Evolutionary conservation across 2,329 filamentous ascomycete genomes (phyloP).

Genomic region (Colletotrichum liriopes): DNA sequence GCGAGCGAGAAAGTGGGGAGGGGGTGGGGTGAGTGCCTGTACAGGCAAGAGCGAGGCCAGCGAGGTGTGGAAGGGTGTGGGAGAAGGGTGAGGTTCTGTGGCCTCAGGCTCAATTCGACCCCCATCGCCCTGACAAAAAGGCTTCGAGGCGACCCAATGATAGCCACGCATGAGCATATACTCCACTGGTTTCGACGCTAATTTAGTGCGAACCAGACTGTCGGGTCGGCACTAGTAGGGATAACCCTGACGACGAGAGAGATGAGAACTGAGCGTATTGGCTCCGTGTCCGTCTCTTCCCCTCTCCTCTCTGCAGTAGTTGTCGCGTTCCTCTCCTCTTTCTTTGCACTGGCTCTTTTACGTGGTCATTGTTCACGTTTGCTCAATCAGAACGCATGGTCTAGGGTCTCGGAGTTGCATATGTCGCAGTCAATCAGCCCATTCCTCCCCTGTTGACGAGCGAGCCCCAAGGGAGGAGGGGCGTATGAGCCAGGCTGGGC

Average conservation of each 20-base stretch:
- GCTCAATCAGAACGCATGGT: constrained; percentile 23
- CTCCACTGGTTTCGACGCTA: constrained; percentile 8
- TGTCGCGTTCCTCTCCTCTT: constrained; percentile 11
- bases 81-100: background rate
- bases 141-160: constrained; percentile 20
- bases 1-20: background rate
- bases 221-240: constrained; percentile 16
- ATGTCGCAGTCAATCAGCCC: constrained; percentile 32
- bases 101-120: background rate
- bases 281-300: constrained; percentile 6
- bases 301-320: constrained; percentile 11
- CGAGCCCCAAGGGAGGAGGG: constrained; percentile 1
- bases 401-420: constrained; percentile 28
- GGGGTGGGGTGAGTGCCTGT: background rate
- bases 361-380: constrained; percentile 21
- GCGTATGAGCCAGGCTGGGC: background rate
- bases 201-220: constrained; percentile 9
- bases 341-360: constrained; percentile 10
- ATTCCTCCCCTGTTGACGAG: constrained; percentile 25
- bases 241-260: constrained; percentile 9
- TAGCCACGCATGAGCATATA: background rate
- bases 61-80: background rate
- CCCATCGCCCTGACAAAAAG: constrained; percentile 8
- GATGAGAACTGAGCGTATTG: constrained; percentile 26
- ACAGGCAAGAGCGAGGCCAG: background rate